Base-by-base conservation (phyloP, 441 rosid species). In the Biscutella auriculata region DNA sequence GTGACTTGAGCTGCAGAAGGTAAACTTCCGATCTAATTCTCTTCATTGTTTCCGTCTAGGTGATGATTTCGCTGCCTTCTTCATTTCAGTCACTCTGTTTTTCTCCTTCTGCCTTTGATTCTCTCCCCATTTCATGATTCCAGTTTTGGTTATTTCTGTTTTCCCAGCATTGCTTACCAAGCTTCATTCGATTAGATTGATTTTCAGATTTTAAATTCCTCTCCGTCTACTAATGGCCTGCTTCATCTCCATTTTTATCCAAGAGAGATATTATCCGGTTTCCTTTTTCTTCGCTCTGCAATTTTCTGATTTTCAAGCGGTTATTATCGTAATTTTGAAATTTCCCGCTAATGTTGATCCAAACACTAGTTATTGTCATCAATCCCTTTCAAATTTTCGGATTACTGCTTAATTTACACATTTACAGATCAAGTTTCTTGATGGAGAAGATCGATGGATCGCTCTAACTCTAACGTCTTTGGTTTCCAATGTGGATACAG, bases 1-100 rank as follows among this genome's bases (percentile, higher is more conserved):
- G 60, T 57, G 48, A 51, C 47, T 66, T 16, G 58, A 53, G 49
- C 9, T 25, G 19, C 21, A 3, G 0, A 63, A 77, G 87, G 83
- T 83, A 42, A 63, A 62, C 53, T 52, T 51, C 44, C 30, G 51
- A 64, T 50, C 58, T 12, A 37, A 8, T 11, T 21, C 37, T 6
- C 7, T 46, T 11, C 16, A n/a, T n/a, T n/a, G n/a, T 4, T 10
- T 55, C 10, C 32, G 2, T 8, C 32, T n/a, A n/a, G n/a, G 25
- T 12, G 4, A n/a, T 40, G 29, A 25, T 57, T 39, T 57, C n/a
- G 32, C 9, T 16, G 25, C 6, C 25, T 28, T 44, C n/a, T n/a
- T n/a, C n/a, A n/a, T n/a, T n/a, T n/a, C n/a, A n/a, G 49, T 33
- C 7, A 11, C 33, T 34, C 8, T 1, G 14, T 17, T 17, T 32